These are phyloP conservation scores for Penicillium turbatum DNA, from an alignment of 495 filamentous ascomycete species.

Conservation along the genomic window DNA sequence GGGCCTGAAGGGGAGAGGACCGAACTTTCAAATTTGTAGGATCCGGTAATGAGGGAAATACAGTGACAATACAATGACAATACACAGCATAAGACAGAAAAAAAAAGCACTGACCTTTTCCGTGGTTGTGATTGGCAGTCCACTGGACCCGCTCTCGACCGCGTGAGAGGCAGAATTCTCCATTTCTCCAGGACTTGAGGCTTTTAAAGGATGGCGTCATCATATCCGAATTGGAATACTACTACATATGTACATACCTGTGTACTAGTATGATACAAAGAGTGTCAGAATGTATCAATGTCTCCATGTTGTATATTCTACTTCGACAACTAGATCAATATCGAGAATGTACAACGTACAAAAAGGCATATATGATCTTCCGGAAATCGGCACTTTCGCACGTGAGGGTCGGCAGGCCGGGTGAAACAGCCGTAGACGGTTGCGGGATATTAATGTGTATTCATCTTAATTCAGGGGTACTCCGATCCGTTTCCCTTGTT, in stretches of 20 bases:
- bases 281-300: no score
- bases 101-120: constrained; percentile 12
- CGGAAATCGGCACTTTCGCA: constrained; percentile 5
- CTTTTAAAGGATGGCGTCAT: constrained; percentile 1
- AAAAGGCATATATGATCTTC: not conserved
- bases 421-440: not conserved
- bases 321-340: not conserved
- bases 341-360: not conserved
- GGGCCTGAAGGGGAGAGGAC: constrained; percentile 1
- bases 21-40: not conserved
- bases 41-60: not conserved
- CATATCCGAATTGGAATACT: no score
- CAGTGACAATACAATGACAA: not conserved
- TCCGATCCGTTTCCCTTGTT: not conserved
- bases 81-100: not conserved
- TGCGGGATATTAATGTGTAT: constrained; percentile 1
- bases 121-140: constrained; percentile 15
- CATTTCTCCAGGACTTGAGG: not conserved
- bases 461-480: not conserved
- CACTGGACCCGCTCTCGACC: constrained; percentile 2
- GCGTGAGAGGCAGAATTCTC: constrained; percentile 2
- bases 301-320: not conserved
- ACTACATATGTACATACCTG: no score
- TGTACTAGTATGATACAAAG: no score
- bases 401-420: constrained; percentile 8